A percentile compares a stretch with the other conserved stretches of the same genome.
phyloP scores from a whole-genome alignment of 2,329 filamentous ascomycete genomes.

The Ilyonectria robusta region DNA sequence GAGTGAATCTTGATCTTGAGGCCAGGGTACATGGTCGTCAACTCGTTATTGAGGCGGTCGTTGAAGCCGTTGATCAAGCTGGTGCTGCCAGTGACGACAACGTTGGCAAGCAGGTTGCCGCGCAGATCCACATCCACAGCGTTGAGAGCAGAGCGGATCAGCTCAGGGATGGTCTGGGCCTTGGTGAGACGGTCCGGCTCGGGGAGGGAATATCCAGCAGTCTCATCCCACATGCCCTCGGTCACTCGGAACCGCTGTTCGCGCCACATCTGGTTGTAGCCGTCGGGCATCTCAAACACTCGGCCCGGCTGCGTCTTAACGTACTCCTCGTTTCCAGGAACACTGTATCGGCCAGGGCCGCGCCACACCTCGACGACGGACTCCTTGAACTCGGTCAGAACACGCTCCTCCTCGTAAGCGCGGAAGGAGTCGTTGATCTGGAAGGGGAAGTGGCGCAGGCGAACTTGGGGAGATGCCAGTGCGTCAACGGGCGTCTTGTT shows the following conservation, averaged over 20 bases:
- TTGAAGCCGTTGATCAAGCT: conserved; percentile 92
- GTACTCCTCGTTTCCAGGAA: conserved; percentile 81
- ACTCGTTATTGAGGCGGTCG: conserved; percentile 88
- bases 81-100: conserved; percentile 92
- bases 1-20: conserved; percentile 91
- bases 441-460: conserved; percentile 78
- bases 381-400: conserved; percentile 97
- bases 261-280: conserved; percentile 95
- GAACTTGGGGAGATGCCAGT: conserved; percentile 82
- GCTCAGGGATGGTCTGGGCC: conserved; percentile 84
- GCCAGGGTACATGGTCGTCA: conserved; percentile 85
- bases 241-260: conserved; percentile 87
- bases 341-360: conserved; percentile 78
- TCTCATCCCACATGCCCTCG: conserved; percentile 93
- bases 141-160: conserved; percentile 83
- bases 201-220: conserved; percentile 73
- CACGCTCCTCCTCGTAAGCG: conserved; percentile 89
- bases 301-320: conserved; percentile 81
- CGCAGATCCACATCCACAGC: conserved; percentile 92
- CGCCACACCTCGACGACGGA: conserved; percentile 95
- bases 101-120: conserved; percentile 85
- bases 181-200: conserved; percentile 69
- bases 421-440: conserved; percentile 80
- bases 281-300: conserved; percentile 97
- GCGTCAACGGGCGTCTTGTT: conserved; percentile 93